Evolutionary conservation across 202 grass and related monocot species (phyloP).

Genomic region (Zizania palustris): DNA sequence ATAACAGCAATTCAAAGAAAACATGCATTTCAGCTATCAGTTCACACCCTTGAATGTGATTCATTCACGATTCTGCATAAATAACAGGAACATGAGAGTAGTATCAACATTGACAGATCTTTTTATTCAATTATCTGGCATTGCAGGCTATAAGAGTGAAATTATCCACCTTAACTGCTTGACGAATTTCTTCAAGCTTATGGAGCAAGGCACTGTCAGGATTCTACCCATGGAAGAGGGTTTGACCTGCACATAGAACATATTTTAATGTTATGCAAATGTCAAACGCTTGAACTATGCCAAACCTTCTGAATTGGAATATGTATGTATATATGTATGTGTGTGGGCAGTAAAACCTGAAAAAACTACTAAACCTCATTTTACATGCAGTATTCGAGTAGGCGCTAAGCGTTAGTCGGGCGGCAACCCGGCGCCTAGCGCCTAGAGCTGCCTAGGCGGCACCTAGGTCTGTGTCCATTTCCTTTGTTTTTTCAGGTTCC

Average conservation of each 20-base stretch:
- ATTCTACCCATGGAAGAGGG: slow-evolving; percentile 40
- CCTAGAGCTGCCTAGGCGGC: too few species aligned
- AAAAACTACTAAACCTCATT: background rate
- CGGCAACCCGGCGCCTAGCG: too few species aligned
- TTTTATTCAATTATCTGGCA: background rate
- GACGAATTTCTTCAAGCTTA: slow-evolving; percentile 64
- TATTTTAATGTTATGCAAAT: background rate
- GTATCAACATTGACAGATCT: background rate
- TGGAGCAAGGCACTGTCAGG: slow-evolving; percentile 51
- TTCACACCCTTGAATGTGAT: slow-evolving; percentile 38
- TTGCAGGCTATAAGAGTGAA: slow-evolving; percentile 3
- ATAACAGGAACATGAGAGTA: background rate
- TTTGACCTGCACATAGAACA: slow-evolving; percentile 44
- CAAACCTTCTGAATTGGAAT: background rate
- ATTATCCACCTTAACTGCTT: slow-evolving; percentile 53
- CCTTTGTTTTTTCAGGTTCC: too few species aligned
- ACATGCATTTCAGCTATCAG: background rate
- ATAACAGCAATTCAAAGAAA: background rate
- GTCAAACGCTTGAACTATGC: background rate
- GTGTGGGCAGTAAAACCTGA: too few species aligned
- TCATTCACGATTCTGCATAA: slow-evolving; percentile 3
- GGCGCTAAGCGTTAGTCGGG: too few species aligned
- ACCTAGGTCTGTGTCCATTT: too few species aligned
- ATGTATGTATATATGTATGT: background rate
- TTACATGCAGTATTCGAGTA: too few species aligned